Base-by-base conservation (phyloP, 106 monocot genomes). In the Phalaenopsis aphrodite region DNA sequence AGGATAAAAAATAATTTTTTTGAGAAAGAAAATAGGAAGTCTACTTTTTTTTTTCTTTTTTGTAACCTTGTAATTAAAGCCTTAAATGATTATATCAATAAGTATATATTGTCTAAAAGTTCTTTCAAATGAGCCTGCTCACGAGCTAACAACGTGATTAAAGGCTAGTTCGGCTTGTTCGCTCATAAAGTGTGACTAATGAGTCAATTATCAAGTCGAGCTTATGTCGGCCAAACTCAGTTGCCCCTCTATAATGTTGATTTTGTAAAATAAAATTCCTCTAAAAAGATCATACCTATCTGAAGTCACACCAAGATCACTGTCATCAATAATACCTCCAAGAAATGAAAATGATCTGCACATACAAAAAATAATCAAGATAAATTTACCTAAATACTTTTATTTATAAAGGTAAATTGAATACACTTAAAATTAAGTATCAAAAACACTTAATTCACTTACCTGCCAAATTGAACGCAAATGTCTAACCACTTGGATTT, bases 271-370 rank as follows among this genome's bases (percentile, higher is more conserved):
- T 52, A 52, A 77, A 55, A 5, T 15, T 77, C 30, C 24, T n/a
- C 16, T 48, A 30, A 49, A 55, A 30, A 24, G 37, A 36, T 7
- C 55, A 37, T 41, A 77, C 77, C 55, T 77, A 24, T 55, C 55
- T 8, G 77, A 77, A 36, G 24, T 55, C 24, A 48, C 18, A 12
- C 14, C 11, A 8, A 49, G 30, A 56, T 39, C 55, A 56, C 38
- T 56, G 0, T 57, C 37, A 41, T 55, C 56, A 55, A 56, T 56
- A 15, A 19, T 38, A 56, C 16, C 37, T 18, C 78, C 56, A 78
- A 78, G 56, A 42, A 30, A 30, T 11, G 55, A 56, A 56, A 55
- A 56, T 38, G 78, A 78, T 78, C 56, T 78, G 18, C 16, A 56
- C 18, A 57, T 39, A 37, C 5, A 55, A 56, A 71, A 37, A 14